Conservation (phyloP, 345 rosid species). For the Boechera stricta region DNA sequence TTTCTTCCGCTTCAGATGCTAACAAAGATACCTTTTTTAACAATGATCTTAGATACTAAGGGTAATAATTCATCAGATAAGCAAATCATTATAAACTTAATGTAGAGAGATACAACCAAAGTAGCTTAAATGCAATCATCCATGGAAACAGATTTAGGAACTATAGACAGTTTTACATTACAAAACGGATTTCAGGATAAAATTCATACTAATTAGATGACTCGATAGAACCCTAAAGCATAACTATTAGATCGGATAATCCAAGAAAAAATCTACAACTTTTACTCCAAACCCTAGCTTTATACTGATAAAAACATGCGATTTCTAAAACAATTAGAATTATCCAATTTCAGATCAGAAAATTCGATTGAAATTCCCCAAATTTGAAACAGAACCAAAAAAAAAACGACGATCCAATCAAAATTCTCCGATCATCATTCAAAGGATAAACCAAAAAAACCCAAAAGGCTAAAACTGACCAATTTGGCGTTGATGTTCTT, state of each 20-base stretch:
- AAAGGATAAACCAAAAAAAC: background rate
- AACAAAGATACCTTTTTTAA: conserved; percentile 12
- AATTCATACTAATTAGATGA: background rate
- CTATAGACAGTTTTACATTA: no score
- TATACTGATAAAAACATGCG: background rate
- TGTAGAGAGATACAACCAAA: no score
- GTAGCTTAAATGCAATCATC: no score
- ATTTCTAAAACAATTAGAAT: background rate
- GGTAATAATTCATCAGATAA: background rate
- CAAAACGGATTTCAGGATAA: no score
- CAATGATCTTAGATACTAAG: conserved; percentile 1
- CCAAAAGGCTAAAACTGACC: conserved; percentile 20
- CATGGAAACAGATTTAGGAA: no score
- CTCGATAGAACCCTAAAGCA: conserved; percentile 24
- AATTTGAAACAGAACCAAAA: conserved; percentile 10
- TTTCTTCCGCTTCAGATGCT: background rate
- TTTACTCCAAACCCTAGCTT: conserved; percentile 38
- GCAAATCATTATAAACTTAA: background rate
- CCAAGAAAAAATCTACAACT: conserved; percentile 22
- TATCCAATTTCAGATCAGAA: background rate
- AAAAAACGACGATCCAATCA: conserved; percentile 10
- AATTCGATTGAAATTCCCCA: conserved; percentile 5
- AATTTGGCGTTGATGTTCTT: conserved; percentile 50
- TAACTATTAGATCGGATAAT: conserved; percentile 26
- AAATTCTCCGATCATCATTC: conserved; percentile 24